Base-by-base conservation (phyloP, 2,329 filamentous ascomycete species). In the Coccinonectria pachysandricola region DNA sequence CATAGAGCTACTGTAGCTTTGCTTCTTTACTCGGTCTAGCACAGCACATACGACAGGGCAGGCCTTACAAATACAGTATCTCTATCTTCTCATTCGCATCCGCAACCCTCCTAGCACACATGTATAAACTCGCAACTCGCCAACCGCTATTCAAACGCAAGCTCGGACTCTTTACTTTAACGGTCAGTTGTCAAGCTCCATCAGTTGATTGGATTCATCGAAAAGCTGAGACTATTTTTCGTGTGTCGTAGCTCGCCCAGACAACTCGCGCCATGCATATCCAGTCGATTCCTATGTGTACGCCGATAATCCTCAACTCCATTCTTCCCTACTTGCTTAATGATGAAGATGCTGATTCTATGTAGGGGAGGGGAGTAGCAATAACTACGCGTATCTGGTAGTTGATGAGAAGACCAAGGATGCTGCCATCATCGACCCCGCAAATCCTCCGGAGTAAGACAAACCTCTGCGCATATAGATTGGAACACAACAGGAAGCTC, bases 201-300 rank as follows among this genome's bases (percentile, higher is more conserved):
- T 16, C 19, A 19, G 17, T 7, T 19, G 7, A 7, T 19, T 7
- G 17, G 17, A 7, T 19, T 19, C n/a, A n/a, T n/a, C n/a, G n/a
- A 10, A 10, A 19, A 19, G 7, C 17, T 19, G 7, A 19, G 7
- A 7, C 17, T 7, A 7, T 19, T 19, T 19, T 19, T 7, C 7
- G 7, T 7, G 34, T 27, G 22, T 34, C 42, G 35, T n/a, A n/a
- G n/a, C n/a, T n/a, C n/a, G 15, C 23, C 16, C 31, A 39, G 22
- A 23, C 37, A 32, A 44, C 43, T 16, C 39, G 49, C 44, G 35
- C 40, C 41, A 91, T 91, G 83, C 81, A 88, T 71, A 79, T 88
- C 60, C 72, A 83, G 58, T 81, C 80, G 42, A 88, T 91, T 58
- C 81, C 82, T 31, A 88, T 91, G 81, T 88, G 83, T 86, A 71